Evolutionary conservation across 768 basidiomycete species (phyloP), one percentile per base, ranked within the genome.

Genomic region (Boletus sp.): DNA sequence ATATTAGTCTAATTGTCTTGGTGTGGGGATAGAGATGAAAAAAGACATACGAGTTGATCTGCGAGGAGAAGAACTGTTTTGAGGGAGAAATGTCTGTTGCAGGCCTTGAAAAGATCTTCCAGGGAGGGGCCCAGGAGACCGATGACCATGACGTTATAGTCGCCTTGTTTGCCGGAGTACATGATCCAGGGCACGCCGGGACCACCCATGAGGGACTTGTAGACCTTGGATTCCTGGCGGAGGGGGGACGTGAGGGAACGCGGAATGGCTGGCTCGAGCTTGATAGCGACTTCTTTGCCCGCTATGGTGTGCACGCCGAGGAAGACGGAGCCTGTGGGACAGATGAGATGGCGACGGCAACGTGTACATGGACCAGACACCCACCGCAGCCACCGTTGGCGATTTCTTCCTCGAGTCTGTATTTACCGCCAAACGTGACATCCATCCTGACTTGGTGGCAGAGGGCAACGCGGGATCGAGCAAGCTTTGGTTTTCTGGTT

Each of bases 101-200:
- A 92, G 74, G 84, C 82, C 69, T 90, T 87, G 79, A 92, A 92
- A 47, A 91, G 80, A 72, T 92, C 90, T 62, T 93, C 90, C 47
- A 93, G 76, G 3, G 86, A 87, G 4, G 95, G 93, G 0, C 96
- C 96, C 37, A 99, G 82, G 27, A 98, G 82, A 77, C 98, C 96
- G 66, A 98, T 93, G 66, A 98, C 91, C 81, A 99, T 90, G 63
- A 98, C 94, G 67, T 98, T 98, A 75, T 94, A 98, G 71, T 94
- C 85, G 30, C 88, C 95, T 66, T 95, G 87, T 56, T 83, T 87
- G 30, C 93, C 93, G 5, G 87, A 91, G 84, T 90, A 93, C 78
- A 93, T 85, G 58, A 94, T 88, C 83, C 90, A 93, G 1, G 92
- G 92, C 0, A 95, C 89, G 38, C 92, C 92, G 27, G 87, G 84